These are phyloP conservation scores for Posidonia australis DNA, from an alignment of 106 monocot species.

Conservation along the genomic window DNA sequence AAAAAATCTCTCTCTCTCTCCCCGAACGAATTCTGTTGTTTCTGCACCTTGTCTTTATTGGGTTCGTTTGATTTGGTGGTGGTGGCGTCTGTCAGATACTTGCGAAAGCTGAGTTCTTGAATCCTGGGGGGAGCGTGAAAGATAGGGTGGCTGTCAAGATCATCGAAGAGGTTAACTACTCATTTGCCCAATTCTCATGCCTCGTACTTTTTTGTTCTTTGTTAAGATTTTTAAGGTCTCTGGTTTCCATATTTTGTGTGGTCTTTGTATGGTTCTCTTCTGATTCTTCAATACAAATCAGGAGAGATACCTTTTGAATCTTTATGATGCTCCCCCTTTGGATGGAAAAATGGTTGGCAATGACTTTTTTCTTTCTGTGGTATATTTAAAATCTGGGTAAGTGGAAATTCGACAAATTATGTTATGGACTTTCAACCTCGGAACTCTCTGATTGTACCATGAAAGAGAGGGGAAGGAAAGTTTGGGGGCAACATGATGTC, in stretches of 20 bases:
- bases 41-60: not conserved
- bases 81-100: slow-evolving; percentile 42
- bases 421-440: no score
- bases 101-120: slow-evolving; percentile 95
- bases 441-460: no score
- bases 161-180: slow-evolving; percentile 84
- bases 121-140: slow-evolving; percentile 92
- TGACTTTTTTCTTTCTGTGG: not conserved
- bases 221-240: not conserved
- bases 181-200: not conserved
- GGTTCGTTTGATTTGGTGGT: not conserved
- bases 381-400: not conserved
- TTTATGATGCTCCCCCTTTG: no score
- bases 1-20: no score
- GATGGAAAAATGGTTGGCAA: no score
- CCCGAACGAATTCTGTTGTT: not conserved
- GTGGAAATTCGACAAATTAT: not conserved
- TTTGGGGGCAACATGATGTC: no score
- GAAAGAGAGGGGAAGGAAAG: no score
- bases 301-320: not conserved
- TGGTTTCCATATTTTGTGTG: not conserved
- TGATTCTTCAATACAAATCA: no score
- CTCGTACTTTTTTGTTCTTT: not conserved
- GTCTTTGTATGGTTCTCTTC: no score
- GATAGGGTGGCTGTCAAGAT: slow-evolving; percentile 90